Percentiles rank a stretch among this genome's conserved stretches.
Conservation (phyloP, 257 asterid genomes). For the Scutellaria minor region DNA sequence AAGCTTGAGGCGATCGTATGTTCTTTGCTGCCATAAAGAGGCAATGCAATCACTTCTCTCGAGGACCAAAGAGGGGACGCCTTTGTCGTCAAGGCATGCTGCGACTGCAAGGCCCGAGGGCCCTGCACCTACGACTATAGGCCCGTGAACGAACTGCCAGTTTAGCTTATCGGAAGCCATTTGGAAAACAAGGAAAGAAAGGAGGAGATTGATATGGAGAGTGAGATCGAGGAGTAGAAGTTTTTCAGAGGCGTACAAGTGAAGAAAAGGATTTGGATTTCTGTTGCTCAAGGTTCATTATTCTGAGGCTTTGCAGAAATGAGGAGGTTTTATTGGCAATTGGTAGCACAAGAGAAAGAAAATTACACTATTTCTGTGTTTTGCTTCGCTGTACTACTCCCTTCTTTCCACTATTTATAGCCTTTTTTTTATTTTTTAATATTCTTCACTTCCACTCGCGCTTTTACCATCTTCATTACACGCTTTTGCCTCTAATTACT, state of each 20-base stretch:
- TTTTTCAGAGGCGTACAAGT: constrained; percentile 59
- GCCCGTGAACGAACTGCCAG: constrained; percentile 47
- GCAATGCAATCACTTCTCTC: constrained; percentile 83
- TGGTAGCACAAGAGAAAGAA: constrained; percentile 28
- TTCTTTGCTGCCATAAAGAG: constrained; percentile 72
- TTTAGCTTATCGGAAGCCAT: constrained; percentile 48
- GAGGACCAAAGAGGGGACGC: constrained; percentile 67
- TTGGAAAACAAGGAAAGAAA: neutral
- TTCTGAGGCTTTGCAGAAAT: constrained; percentile 36
- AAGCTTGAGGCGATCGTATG: constrained; percentile 84
- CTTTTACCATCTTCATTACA: neutral
- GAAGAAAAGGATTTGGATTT: constrained; percentile 64
- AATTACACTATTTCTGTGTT: constrained; percentile 9
- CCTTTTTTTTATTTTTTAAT: neutral
- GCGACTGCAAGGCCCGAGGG: constrained; percentile 93
- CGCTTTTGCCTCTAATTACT: too few species aligned
- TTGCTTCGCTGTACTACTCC: neutral
- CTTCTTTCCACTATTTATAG: constrained; percentile 11
- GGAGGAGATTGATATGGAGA: too few species aligned
- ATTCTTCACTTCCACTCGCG: neutral
- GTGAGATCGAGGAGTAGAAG: neutral
- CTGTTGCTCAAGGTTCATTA: constrained; percentile 60
- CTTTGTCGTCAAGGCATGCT: constrained; percentile 72
- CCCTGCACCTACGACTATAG: constrained; percentile 88
- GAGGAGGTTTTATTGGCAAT: constrained; percentile 44